Conservation (phyloP, 1,139 yeast species). For the Hemisphaericaspora xylanilytica region DNA sequence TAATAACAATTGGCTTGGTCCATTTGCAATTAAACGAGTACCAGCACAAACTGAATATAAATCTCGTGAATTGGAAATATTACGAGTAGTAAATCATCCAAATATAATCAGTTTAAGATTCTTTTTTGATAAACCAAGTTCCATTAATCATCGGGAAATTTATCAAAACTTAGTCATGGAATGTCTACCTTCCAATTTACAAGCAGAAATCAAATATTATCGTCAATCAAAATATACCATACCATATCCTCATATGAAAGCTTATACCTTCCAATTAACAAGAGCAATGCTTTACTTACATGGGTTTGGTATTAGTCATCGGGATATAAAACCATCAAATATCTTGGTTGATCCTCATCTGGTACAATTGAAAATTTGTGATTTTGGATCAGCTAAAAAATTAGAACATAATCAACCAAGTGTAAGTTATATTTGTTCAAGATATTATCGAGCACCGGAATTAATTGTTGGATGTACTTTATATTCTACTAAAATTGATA, state of each 20-base stretch:
- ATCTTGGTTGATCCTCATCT: constrained; percentile 31
- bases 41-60: constrained; percentile 86
- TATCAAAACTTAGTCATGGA: constrained; percentile 85
- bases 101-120: constrained; percentile 65
- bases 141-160: constrained; percentile 58
- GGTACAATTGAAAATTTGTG: constrained; percentile 51
- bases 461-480: constrained; percentile 69
- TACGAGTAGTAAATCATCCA: constrained; percentile 74
- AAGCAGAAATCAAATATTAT: constrained; percentile 68
- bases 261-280: constrained; percentile 77
- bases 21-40: constrained; percentile 77
- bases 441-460: constrained; percentile 83
- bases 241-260: constrained; percentile 72
- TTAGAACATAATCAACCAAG: constrained; percentile 35
- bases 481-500: constrained; percentile 69
- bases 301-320: constrained; percentile 48
- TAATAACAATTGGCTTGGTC: constrained; percentile 59
- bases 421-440: constrained; percentile 75
- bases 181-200: constrained; percentile 77
- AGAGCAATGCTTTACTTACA: constrained; percentile 65
- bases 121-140: constrained; percentile 64
- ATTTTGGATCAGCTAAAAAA: constrained; percentile 53
- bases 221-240: constrained; percentile 60
- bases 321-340: constrained; percentile 42
- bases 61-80: constrained; percentile 72